phyloP scores from a whole-genome alignment of 768 basidiomycete genomes.

The Rhodotorula taiwanensis region DNA sequence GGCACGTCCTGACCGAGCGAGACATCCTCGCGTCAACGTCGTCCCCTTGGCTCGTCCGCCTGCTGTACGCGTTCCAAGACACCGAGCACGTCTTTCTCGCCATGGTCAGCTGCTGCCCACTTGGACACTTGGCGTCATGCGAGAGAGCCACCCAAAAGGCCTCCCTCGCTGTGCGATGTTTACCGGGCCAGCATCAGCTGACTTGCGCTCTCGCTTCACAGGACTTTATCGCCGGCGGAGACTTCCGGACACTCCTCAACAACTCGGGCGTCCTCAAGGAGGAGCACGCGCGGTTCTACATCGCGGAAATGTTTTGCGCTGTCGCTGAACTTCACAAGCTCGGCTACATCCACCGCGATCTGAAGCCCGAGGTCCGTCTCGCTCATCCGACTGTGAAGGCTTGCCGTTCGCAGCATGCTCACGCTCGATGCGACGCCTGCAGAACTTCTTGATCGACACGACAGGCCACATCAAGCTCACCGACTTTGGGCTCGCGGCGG shows the following conservation, averaged over 20 bases:
- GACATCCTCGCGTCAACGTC: constrained; percentile 96
- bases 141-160: too few relatives aligned
- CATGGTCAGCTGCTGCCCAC: constrained; percentile 58
- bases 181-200: constrained; percentile 76
- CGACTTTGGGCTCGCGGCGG: constrained; percentile 95
- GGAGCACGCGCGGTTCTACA: constrained; percentile 93
- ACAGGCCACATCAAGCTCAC: constrained; percentile 95
- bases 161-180: too few relatives aligned
- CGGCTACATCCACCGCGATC: constrained; percentile 95
- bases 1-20: constrained; percentile 95
- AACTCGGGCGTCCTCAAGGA: constrained; percentile 97
- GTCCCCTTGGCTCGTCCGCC: constrained; percentile 89
- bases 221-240: constrained; percentile 97
- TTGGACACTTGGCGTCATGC: too few relatives aligned
- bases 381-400: too few relatives aligned
- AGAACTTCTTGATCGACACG: constrained; percentile 96
- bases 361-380: constrained; percentile 83
- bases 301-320: constrained; percentile 92
- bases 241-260: constrained; percentile 94
- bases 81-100: constrained; percentile 83
- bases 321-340: constrained; percentile 93
- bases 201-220: constrained; percentile 13
- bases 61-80: constrained; percentile 97
- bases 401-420: too few relatives aligned
- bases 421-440: too few relatives aligned